A percentile compares a stretch with the other conserved stretches of the same genome.
Conservation (phyloP, 768 basidiomycete genomes). For the Kwoniella sp. region DNA sequence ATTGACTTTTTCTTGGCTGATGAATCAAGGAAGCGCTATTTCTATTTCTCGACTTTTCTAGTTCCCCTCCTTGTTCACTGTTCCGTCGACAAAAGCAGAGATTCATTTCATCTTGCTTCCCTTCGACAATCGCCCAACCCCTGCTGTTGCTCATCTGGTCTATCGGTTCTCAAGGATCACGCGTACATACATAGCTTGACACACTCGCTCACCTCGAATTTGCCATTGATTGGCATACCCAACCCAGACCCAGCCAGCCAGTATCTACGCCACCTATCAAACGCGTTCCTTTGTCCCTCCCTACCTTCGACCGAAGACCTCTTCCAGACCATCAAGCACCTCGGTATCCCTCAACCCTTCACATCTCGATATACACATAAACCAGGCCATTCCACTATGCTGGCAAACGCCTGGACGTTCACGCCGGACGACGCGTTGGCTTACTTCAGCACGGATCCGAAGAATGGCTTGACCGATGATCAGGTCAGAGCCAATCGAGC, state of each 20-base stretch:
- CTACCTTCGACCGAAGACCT: too few relatives aligned
- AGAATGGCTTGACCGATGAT: constrained; percentile 66
- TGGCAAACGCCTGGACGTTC: constrained; percentile 70
- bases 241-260: too few relatives aligned
- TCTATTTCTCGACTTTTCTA: constrained; percentile 4
- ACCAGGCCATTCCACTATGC: constrained; percentile 33
- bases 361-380: too few relatives aligned
- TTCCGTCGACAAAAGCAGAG: too few relatives aligned
- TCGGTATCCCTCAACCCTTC: not conserved
- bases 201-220: too few relatives aligned
- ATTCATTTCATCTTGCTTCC: too few relatives aligned
- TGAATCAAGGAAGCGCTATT: not conserved
- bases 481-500: constrained; percentile 74
- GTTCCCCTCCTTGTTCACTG: not conserved
- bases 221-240: not conserved
- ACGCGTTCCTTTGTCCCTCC: not conserved
- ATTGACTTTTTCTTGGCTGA: not conserved
- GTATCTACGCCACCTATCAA: not conserved
- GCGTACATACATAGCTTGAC: too few relatives aligned
- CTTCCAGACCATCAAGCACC: too few relatives aligned
- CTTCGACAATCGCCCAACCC: too few relatives aligned
- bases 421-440: constrained; percentile 70
- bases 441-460: constrained; percentile 69
- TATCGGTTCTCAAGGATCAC: too few relatives aligned
- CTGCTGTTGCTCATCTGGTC: too few relatives aligned